A percentile compares a stretch with the other conserved stretches of the same genome.
Evolutionary conservation across 192 early-diverging fungal genomes (phyloP).

Genomic region (Gonapodya sp.): DNA sequence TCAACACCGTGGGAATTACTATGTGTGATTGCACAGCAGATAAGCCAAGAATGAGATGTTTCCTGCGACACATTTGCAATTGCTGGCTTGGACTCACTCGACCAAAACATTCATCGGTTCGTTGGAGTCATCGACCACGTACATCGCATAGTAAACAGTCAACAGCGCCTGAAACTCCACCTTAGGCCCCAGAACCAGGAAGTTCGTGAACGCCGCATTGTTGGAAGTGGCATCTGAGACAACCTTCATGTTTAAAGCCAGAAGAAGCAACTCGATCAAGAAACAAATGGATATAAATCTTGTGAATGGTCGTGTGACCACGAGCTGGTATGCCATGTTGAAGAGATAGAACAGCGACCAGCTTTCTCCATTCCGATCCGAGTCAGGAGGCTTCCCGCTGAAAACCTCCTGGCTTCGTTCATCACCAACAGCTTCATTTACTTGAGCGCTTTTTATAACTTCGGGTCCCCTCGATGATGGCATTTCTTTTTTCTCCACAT

Average conservation of each 20-base stretch:
- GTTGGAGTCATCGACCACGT: neutral
- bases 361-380: too few relatives aligned
- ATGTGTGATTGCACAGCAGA: neutral
- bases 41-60: neutral
- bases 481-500: neutral
- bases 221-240: neutral
- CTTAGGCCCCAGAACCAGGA: neutral
- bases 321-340: neutral
- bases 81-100: too few relatives aligned
- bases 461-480: neutral
- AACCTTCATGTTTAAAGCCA: neutral
- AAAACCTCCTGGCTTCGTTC: neutral
- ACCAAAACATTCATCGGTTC: neutral
- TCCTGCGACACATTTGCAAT: too few relatives aligned
- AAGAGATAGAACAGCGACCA: neutral
- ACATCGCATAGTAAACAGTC: neutral
- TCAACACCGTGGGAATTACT: neutral
- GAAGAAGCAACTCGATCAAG: neutral
- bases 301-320: neutral
- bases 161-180: neutral
- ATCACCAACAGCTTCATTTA: neutral
- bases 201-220: neutral
- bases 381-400: neutral
- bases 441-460: too few relatives aligned
- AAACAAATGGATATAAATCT: neutral